These are phyloP conservation scores for Fusarium newnesense DNA, from an alignment of 2,329 filamentous ascomycete genomes.

Conservation along the genomic window DNA sequence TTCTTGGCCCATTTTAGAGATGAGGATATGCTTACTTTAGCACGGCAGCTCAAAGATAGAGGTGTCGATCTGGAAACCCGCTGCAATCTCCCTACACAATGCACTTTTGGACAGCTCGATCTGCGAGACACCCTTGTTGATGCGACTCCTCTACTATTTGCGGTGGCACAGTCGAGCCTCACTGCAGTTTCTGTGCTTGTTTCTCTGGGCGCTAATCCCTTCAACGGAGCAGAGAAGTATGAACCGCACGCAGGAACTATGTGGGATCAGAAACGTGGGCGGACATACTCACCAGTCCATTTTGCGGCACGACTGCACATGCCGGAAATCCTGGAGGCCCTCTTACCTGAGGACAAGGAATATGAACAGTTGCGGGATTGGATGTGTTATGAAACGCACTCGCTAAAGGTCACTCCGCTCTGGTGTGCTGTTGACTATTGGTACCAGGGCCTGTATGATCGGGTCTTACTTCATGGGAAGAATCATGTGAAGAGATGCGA, in stretches of 20 bases:
- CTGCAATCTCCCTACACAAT: not conserved
- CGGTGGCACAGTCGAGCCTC: not conserved
- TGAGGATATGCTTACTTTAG: not conserved
- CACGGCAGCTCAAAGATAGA: not conserved
- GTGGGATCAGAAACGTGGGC: not conserved
- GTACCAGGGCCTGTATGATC: not conserved
- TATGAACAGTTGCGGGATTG: not conserved
- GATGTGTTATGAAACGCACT: not conserved
- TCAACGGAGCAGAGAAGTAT: not conserved
- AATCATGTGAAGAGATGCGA: not conserved
- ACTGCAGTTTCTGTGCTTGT: not conserved
- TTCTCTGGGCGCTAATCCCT: fast-evolving
- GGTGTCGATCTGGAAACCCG: not conserved
- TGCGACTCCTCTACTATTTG: not conserved
- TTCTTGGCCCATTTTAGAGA: not conserved
- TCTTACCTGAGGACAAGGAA: not conserved
- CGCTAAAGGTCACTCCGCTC: not conserved
- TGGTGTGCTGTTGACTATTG: not conserved
- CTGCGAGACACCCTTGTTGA: not conserved
- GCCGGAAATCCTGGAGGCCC: not conserved
- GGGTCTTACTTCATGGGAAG: fast-evolving
- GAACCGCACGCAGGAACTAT: not conserved
- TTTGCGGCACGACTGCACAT: not conserved
- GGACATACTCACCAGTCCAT: not conserved
- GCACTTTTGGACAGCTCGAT: not conserved